Evolutionary conservation across 2,329 filamentous ascomycete genomes (phyloP).

Genomic region (Scytalidium lignicola): DNA sequence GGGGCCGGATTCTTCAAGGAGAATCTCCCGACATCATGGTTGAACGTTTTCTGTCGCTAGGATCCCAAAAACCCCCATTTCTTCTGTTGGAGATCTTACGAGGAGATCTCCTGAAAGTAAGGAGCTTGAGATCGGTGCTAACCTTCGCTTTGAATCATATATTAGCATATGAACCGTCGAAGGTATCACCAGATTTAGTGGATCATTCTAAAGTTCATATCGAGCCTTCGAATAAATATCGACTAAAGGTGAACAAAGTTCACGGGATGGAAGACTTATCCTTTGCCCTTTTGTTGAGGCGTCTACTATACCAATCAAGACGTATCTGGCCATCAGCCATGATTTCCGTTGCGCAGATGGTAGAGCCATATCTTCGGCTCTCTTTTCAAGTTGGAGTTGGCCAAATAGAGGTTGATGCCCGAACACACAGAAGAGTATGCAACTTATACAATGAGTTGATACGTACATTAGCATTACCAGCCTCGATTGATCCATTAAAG

Average conservation of each 20-base stretch:
- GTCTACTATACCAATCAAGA: conserved; percentile 22
- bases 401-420: conserved; percentile 3
- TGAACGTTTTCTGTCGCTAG: conserved; percentile 16
- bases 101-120: conserved; percentile 13
- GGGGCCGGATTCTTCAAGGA: conserved; percentile 22
- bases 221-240: not conserved
- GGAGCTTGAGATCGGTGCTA: conserved; percentile 11
- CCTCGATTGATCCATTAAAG: conserved; percentile 27
- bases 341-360: conserved; percentile 18
- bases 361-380: conserved; percentile 12
- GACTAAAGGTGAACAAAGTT: not conserved
- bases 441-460: conserved; percentile 38
- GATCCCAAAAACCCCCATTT: conserved; percentile 15
- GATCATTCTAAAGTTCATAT: not conserved
- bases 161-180: not conserved
- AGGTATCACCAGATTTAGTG: not conserved
- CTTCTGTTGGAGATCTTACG: conserved; percentile 22
- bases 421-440: conserved; percentile 17
- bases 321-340: conserved; percentile 22
- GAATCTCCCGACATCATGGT: conserved; percentile 14
- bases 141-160: conserved; percentile 6
- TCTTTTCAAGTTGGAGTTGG: conserved; percentile 1
- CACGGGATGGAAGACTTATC: conserved; percentile 8
- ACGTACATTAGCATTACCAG: conserved; percentile 30
- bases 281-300: conserved; percentile 16